These are phyloP conservation scores for Neofusicoccum ribis DNA, from an alignment of 2,329 filamentous ascomycete species.

Conservation along the genomic window DNA sequence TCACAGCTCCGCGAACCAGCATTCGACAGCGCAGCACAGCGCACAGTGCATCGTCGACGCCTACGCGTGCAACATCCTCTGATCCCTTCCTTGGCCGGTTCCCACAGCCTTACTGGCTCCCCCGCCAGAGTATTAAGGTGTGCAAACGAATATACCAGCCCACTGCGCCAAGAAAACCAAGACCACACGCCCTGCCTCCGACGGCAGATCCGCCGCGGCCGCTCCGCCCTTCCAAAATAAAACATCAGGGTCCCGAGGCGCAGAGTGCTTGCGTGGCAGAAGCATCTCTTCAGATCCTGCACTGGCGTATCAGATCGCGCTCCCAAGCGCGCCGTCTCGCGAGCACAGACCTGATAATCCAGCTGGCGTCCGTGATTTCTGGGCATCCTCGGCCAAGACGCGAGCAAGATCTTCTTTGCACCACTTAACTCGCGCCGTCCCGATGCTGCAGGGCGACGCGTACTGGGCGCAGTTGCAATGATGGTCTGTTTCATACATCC, in stretches of 20 bases:
- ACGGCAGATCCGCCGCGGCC: neutral
- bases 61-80: neutral
- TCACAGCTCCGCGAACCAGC: neutral
- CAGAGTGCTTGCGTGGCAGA: neutral
- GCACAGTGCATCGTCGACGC: neutral
- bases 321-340: neutral
- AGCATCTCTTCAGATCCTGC: neutral
- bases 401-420: neutral
- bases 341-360: neutral
- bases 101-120: neutral
- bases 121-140: neutral
- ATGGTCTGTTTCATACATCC: too few species aligned
- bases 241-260: neutral
- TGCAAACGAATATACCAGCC: neutral
- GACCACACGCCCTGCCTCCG: neutral
- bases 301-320: neutral
- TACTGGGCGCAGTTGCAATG: neutral
- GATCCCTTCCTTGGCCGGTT: neutral
- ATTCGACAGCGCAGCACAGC: neutral
- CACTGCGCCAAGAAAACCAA: constrained; percentile 14
- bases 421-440: neutral
- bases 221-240: neutral
- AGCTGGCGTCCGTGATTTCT: neutral
- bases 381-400: neutral
- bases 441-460: neutral